These are phyloP conservation scores for Vanrija sp. DNA, from an alignment of 1,284 basidiomycete species.

Conservation along the genomic window DNA sequence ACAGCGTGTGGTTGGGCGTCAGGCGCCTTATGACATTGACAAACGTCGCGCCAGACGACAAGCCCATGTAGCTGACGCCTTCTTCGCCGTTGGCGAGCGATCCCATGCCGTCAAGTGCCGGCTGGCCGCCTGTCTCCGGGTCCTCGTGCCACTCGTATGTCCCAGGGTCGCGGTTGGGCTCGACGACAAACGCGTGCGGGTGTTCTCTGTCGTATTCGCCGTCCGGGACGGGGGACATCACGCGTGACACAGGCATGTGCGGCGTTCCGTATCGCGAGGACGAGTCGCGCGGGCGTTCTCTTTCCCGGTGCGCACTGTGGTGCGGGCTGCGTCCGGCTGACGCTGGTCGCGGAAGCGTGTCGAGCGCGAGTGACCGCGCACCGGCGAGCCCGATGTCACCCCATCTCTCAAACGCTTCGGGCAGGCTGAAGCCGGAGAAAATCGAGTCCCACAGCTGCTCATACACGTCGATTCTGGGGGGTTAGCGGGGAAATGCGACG, in stretches of 20 bases:
- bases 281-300: not conserved
- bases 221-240: not conserved
- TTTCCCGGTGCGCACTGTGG: not conserved
- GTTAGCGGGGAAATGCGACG: not conserved
- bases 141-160: conserved; percentile 16
- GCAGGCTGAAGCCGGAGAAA: not conserved
- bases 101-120: conserved; percentile 3
- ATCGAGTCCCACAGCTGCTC: not conserved
- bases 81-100: conserved; percentile 10
- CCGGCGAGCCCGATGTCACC: not conserved
- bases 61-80: conserved; percentile 20
- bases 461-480: not conserved
- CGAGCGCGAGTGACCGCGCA: not conserved
- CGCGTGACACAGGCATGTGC: not conserved
- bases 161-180: not conserved
- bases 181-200: not conserved
- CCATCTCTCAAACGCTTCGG: not conserved
- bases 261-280: not conserved
- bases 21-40: conserved; percentile 19
- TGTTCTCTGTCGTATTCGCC: not conserved
- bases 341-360: not conserved
- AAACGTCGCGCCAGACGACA: conserved; percentile 21
- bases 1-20: not conserved
- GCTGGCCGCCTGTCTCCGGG: not conserved
- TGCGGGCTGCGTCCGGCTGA: not conserved